Percentiles rank a stretch among this genome's conserved stretches.
phyloP scores from a whole-genome alignment of 2,329 filamentous ascomycete genomes.

The Cercospora janseana region DNA sequence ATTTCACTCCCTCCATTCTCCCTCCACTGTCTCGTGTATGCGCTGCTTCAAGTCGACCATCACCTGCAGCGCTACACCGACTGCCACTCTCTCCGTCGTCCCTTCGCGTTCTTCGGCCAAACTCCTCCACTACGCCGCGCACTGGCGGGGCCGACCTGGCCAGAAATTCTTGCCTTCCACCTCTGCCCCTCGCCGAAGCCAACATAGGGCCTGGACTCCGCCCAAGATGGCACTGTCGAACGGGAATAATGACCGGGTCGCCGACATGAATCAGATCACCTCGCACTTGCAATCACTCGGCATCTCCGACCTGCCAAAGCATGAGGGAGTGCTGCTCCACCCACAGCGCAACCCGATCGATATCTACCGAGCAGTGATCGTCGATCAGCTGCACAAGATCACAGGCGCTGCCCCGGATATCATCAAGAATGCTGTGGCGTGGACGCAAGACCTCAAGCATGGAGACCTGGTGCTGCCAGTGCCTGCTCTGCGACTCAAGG shows the following conservation, averaged over 20 bases:
- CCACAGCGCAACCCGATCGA: slow-evolving; percentile 74
- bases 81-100: not conserved
- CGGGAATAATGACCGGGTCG: slow-evolving; percentile 16
- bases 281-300: slow-evolving; percentile 34
- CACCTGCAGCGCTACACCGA: slow-evolving; percentile 1
- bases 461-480: slow-evolving; percentile 77
- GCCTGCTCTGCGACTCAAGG: slow-evolving; percentile 73
- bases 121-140: not conserved
- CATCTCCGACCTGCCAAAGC: slow-evolving; percentile 31
- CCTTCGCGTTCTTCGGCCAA: not conserved
- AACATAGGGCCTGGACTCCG: not conserved
- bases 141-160: slow-evolving; percentile 6
- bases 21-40: slow-evolving; percentile 8
- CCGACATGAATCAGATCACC: slow-evolving; percentile 30
- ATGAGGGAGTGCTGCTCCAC: slow-evolving; percentile 41
- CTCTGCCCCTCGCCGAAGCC: not conserved
- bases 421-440: slow-evolving; percentile 73
- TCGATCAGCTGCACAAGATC: slow-evolving; percentile 64
- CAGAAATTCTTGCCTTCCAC: slow-evolving; percentile 3
- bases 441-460: slow-evolving; percentile 77
- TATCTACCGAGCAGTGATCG: slow-evolving; percentile 75
- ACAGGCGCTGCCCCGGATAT: slow-evolving; percentile 68
- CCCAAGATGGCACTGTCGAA: slow-evolving; percentile 27
- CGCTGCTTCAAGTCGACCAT: slow-evolving; percentile 4
- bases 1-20: not conserved